These are phyloP conservation scores for Rachicladosporium sp. DNA, from an alignment of 2,329 filamentous ascomycete species.

Conservation along the genomic window DNA sequence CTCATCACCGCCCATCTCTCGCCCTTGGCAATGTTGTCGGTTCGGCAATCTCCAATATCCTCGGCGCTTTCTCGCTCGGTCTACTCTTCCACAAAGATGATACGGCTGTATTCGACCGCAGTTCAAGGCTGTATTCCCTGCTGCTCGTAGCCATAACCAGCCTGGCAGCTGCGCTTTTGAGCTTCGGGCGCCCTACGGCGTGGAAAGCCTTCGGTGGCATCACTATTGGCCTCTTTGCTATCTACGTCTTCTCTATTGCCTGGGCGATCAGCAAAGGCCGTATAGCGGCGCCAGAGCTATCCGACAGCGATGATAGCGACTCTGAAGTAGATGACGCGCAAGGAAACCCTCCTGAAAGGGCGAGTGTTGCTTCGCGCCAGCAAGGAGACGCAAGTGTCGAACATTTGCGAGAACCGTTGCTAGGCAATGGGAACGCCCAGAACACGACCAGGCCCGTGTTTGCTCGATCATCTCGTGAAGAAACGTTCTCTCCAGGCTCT, in stretches of 20 bases:
- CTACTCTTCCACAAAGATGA: slow-evolving; percentile 30
- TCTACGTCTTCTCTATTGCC: slow-evolving; percentile 34
- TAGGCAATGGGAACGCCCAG: too few species aligned
- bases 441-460: too few species aligned
- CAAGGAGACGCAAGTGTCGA: too few species aligned
- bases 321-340: slow-evolving; percentile 16
- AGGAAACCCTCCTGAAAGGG: too few species aligned
- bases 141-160: slow-evolving; percentile 33
- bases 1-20: slow-evolving; percentile 34
- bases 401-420: too few species aligned
- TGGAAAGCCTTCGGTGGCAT: slow-evolving; percentile 10
- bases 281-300: slow-evolving; percentile 29
- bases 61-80: slow-evolving; percentile 44
- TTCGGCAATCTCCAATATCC: slow-evolving; percentile 43
- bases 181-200: too few species aligned
- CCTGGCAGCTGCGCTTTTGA: slow-evolving; percentile 22
- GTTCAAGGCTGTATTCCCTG: slow-evolving; percentile 35
- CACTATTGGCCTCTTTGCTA: slow-evolving; percentile 30
- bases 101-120: slow-evolving; percentile 33
- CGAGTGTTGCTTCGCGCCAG: too few species aligned
- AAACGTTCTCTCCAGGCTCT: too few species aligned
- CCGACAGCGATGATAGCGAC: slow-evolving; percentile 29
- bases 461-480: too few species aligned
- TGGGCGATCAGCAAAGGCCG: slow-evolving; percentile 35
- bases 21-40: slow-evolving; percentile 44